Percentiles rank a stretch among this genome's conserved stretches.
These are phyloP conservation scores for Pelargonium nanum DNA, from an alignment of 345 rosid species.

Conservation along the genomic window DNA sequence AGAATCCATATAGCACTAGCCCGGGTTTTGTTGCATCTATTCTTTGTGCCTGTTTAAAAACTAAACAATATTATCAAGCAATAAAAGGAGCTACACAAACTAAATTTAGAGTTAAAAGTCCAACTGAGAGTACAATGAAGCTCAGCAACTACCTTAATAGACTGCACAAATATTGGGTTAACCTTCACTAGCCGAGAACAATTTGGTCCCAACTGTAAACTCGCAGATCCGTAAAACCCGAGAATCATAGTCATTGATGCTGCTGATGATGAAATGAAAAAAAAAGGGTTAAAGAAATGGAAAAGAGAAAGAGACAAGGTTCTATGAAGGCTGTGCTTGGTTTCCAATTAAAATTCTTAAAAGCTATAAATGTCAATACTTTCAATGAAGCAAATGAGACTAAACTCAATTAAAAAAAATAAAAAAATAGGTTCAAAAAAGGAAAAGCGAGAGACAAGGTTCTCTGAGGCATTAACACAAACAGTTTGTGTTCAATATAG, in stretches of 20 bases:
- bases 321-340: too few relatives aligned
- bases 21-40: slow-evolving; percentile 23
- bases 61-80: slow-evolving; percentile 5
- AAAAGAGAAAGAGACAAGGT: background rate
- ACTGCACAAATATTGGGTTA: slow-evolving; percentile 39
- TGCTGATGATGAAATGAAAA: slow-evolving; percentile 16
- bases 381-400: too few relatives aligned
- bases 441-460: background rate
- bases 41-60: slow-evolving; percentile 26
- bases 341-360: too few relatives aligned
- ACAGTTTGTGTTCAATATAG: background rate
- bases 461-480: background rate
- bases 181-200: slow-evolving; percentile 31
- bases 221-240: slow-evolving; percentile 39
- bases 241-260: slow-evolving; percentile 44
- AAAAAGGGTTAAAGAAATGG: too few relatives aligned
- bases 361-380: too few relatives aligned
- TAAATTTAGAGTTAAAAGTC: background rate
- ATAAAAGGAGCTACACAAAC: slow-evolving; percentile 2
- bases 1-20: slow-evolving; percentile 33
- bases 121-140: background rate
- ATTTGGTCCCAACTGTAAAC: slow-evolving; percentile 31
- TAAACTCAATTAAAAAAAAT: too few relatives aligned
- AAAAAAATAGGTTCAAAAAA: too few relatives aligned
- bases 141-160: slow-evolving; percentile 24